Base-by-base conservation (phyloP, 2,329 filamentous ascomycete species). In the Aureobasidium sp. region DNA sequence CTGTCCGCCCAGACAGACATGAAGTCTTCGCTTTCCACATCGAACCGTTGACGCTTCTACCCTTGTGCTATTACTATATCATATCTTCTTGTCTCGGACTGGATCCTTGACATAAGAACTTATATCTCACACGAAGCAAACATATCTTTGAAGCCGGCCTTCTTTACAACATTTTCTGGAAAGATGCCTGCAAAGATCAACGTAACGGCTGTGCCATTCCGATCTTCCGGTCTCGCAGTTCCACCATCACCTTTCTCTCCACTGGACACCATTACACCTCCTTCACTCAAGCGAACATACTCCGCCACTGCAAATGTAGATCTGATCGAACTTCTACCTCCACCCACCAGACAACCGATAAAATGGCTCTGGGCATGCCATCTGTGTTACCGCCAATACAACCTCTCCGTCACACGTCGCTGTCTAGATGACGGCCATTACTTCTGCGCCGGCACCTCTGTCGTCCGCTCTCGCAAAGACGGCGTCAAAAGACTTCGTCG, bases 351-450 rank as follows among this genome's bases (percentile, higher is more conserved):
- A 5, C 63, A 69, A 1, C 75, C 76, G 0, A 70, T 79, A 3
- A 66, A 68, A 25, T 83, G 80, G 81, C 69, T 79, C 37, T 83
- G 81, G 81, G 74, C 76, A 64, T 83, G 81, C 67, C 81, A 83
- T 67, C 67, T 77, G 47, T 83, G 81, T 70, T 69, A 71, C 42
- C 72, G 70, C 21, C 73, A 70, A 11, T 83, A 82, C 68, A 70
- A 72, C 1, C 72, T 83, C 2, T 76, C 74, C 25, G 76, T 76
- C 2, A 83, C 81, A 0, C 76, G 78, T 0, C 77, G 81, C 58
- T 83, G 81, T 63, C 76, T 83, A 8, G 73, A 79, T 49, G 80
- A 83, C 64, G 81, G 81, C 2, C 81, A 83, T 67, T 71, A 72
- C 63, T 82, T 82, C 73, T 83, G 81, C 71, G 71, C 78, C 4